Base-by-base conservation (phyloP, 257 asterid genomes). In the Forsythia suspensa region DNA sequence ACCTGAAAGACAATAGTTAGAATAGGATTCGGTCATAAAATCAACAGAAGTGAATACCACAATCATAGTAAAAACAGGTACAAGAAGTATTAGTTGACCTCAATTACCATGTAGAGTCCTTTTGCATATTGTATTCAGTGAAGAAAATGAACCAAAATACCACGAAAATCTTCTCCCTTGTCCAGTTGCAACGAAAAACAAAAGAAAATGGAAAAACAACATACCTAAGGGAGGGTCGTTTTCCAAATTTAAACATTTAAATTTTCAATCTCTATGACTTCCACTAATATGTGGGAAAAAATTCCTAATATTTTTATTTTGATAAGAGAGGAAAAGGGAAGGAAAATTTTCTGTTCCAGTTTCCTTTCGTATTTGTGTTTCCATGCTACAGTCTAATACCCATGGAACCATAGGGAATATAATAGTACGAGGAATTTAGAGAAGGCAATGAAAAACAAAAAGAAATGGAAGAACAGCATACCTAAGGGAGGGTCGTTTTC, bases 1-100 rank as follows among this genome's bases (percentile, higher is more conserved):
- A 94, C 84, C 98, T 94, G 88, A 74, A 85, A 83, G 63, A 78
- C 40, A 68, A 72, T 66, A 75, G 59, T 8, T 61, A 76, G 63
- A 80, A 37, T 24, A 75, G 57, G 79, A 55, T 67, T 65, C 24
- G 52, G 4, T 46, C 48, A 29, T 69, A 41, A 44, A 71, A 72
- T 21, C 52, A 75, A 55, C 38, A 51, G 6, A 37, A 63, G 6
- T 40, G 15, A 57, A 55, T 69, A 70, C 7, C 24, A 57, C 5
- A 72, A 59, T 71, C 70, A 66, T 71, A 6, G 66, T 2, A 41
- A 59, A 42, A 15, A 42, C 24, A 63, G 34, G 24, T 24, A 36
- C 20, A 75, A 44, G 67, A 79, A 67, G 75, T 39, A 65, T 55
- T 51, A 29, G 8, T 55, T 46, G 21, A 78, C 46, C 29, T 8